Evolutionary conservation across 768 basidiomycete species (phyloP).

Genomic region (Boletales sp.): DNA sequence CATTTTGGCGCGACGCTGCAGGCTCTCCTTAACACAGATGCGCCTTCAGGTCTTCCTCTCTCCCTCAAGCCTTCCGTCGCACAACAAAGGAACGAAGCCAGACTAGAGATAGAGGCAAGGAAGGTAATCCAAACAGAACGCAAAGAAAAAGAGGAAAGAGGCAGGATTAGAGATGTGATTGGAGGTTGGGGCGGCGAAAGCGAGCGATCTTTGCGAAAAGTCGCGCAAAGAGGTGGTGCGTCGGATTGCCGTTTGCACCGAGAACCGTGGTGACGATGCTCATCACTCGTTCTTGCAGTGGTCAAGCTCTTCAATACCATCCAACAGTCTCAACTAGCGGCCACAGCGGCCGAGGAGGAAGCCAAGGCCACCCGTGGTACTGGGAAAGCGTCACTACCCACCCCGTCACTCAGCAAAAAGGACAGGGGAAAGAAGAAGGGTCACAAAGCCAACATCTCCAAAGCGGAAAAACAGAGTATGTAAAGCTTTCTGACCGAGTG

Average conservation of each 20-base stretch:
- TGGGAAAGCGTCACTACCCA: conserved; percentile 70
- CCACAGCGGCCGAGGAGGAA: conserved; percentile 50
- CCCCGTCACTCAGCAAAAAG: conserved; percentile 53
- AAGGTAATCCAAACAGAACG: conserved; percentile 68
- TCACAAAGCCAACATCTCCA: conserved; percentile 52
- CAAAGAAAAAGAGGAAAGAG: conserved; percentile 71
- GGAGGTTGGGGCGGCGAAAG: conserved; percentile 88
- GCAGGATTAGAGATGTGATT: conserved; percentile 65
- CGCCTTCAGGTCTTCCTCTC: conserved; percentile 66
- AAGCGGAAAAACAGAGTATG: conserved; percentile 57
- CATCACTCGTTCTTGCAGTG: conserved; percentile 39
- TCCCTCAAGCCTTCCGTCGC: conserved; percentile 76
- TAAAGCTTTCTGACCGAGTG: conserved; percentile 1
- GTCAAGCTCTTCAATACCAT: conserved; percentile 87
- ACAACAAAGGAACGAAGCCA: conserved; percentile 69
- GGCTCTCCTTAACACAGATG: conserved; percentile 65
- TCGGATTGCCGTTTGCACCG: background rate
- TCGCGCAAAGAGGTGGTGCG: conserved; percentile 80
- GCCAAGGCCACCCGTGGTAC: conserved; percentile 61
- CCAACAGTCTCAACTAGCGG: conserved; percentile 70
- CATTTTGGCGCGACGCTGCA: conserved; percentile 75
- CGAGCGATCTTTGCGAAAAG: conserved; percentile 75
- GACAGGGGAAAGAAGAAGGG: conserved; percentile 47
- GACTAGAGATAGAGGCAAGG: conserved; percentile 66
- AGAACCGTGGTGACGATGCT: background rate